These are phyloP conservation scores for Phoma herbarum DNA, from an alignment of 2,329 filamentous ascomycete species.

Conservation along the genomic window DNA sequence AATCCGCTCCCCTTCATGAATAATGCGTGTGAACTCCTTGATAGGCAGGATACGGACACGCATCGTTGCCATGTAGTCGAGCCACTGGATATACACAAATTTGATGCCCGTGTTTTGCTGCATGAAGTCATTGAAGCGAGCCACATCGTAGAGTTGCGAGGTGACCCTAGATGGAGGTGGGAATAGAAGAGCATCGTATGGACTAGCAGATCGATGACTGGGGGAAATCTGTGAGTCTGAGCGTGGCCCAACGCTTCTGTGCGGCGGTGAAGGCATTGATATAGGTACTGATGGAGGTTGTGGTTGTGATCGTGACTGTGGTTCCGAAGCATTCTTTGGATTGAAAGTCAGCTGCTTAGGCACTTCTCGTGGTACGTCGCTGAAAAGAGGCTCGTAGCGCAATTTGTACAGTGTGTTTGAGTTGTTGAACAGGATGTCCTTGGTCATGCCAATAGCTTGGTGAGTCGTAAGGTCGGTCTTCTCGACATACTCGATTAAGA, in stretches of 20 bases:
- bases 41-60: constrained; percentile 74
- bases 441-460: constrained; percentile 71
- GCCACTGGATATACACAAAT: constrained; percentile 78
- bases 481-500: constrained; percentile 73
- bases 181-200: constrained; percentile 32
- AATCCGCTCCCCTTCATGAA: constrained; percentile 53
- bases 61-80: constrained; percentile 77
- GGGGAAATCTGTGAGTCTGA: constrained; percentile 4
- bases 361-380: constrained; percentile 32
- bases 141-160: constrained; percentile 47
- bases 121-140: constrained; percentile 60
- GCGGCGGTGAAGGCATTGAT: constrained; percentile 15
- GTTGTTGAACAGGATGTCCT: constrained; percentile 78
- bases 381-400: constrained; percentile 52
- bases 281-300: constrained; percentile 14
- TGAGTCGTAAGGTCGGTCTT: constrained; percentile 67
- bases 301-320: constrained; percentile 3
- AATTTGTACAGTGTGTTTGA: constrained; percentile 79
- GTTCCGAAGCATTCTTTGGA: constrained; percentile 22
- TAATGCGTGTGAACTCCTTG: constrained; percentile 51
- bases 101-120: constrained; percentile 62
- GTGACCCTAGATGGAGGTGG: constrained; percentile 41
- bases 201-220: constrained; percentile 21
- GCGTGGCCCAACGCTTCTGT: not conserved
- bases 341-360: constrained; percentile 39